These are phyloP conservation scores for Dactylonectria estremocensis DNA, from an alignment of 2,329 filamentous ascomycete species.

Conservation along the genomic window DNA sequence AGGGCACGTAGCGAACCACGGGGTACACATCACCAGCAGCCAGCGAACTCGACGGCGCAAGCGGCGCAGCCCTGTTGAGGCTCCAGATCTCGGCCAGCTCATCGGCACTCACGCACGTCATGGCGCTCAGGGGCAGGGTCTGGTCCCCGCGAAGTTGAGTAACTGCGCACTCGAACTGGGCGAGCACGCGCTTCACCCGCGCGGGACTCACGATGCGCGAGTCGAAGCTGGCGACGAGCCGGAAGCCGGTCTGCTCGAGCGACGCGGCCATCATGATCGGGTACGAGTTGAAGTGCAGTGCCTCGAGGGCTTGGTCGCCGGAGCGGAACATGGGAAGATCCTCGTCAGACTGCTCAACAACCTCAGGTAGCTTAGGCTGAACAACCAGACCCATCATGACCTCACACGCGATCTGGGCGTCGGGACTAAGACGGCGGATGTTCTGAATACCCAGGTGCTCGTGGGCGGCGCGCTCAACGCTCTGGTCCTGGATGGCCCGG, in stretches of 20 bases:
- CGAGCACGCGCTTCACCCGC: constrained; percentile 67
- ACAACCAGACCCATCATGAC: constrained; percentile 67
- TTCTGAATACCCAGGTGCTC: constrained; percentile 55
- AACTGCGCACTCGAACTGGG: constrained; percentile 66
- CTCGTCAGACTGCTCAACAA: constrained; percentile 29
- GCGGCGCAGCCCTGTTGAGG: constrained; percentile 45
- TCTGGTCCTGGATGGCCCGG: constrained; percentile 48
- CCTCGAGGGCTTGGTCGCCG: constrained; percentile 70
- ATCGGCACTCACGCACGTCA: constrained; percentile 54
- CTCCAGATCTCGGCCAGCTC: constrained; percentile 56
- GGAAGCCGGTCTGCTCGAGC: constrained; percentile 66
- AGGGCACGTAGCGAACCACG: constrained; percentile 40
- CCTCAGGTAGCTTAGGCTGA: constrained; percentile 58
- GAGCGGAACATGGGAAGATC: constrained; percentile 62
- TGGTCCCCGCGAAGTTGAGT: constrained; percentile 61
- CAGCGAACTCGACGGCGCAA: constrained; percentile 35
- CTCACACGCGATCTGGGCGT: constrained; percentile 68
- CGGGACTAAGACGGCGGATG: constrained; percentile 59
- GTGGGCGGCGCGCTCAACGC: constrained; percentile 44
- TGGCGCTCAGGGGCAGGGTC: constrained; percentile 50
- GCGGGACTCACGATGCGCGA: constrained; percentile 66
- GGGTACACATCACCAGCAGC: constrained; percentile 44
- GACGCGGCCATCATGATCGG: constrained; percentile 76
- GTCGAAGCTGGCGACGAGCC: constrained; percentile 75
- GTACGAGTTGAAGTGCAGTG: constrained; percentile 70